Conservation (phyloP, 23 red algal genomes). For the Gracilariopsis chorda region DNA sequence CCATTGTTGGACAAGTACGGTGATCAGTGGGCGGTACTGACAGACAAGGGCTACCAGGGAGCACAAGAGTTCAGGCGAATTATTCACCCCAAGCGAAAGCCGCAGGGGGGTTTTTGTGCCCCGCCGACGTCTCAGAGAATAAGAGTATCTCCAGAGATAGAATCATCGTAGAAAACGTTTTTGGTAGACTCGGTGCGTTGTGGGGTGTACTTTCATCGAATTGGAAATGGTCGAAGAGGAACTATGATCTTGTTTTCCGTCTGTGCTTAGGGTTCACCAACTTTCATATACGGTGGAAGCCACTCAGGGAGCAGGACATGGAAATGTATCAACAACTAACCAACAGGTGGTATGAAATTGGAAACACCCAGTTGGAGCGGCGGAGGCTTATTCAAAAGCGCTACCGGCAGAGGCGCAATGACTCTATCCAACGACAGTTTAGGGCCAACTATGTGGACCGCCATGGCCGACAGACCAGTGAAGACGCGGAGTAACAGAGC, state of each 20-base stretch:
- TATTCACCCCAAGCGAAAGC: constrained; percentile 4
- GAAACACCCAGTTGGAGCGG: too few species aligned
- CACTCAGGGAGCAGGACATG: too few species aligned
- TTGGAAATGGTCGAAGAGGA: background rate
- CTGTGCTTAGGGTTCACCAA: background rate
- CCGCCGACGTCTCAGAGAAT: background rate
- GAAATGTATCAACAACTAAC: too few species aligned
- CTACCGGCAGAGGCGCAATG: too few species aligned
- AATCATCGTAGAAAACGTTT: constrained; percentile 18
- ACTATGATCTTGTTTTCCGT: background rate
- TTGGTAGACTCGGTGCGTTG: background rate
- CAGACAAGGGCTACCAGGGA: constrained; percentile 17
- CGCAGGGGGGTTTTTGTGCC: background rate
- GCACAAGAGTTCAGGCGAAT: background rate
- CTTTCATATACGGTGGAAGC: background rate
- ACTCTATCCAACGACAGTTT: too few species aligned
- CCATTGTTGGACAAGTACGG: background rate
- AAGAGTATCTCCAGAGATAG: background rate
- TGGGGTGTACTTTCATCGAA: background rate
- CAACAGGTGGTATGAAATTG: too few species aligned
- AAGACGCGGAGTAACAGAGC: too few species aligned
- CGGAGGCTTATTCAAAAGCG: too few species aligned
- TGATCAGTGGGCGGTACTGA: background rate
- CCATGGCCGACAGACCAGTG: too few species aligned
- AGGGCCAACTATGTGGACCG: too few species aligned